Evolutionary conservation across 345 rosid genomes (phyloP).

Genomic region (Tarenaya hassleriana): DNA sequence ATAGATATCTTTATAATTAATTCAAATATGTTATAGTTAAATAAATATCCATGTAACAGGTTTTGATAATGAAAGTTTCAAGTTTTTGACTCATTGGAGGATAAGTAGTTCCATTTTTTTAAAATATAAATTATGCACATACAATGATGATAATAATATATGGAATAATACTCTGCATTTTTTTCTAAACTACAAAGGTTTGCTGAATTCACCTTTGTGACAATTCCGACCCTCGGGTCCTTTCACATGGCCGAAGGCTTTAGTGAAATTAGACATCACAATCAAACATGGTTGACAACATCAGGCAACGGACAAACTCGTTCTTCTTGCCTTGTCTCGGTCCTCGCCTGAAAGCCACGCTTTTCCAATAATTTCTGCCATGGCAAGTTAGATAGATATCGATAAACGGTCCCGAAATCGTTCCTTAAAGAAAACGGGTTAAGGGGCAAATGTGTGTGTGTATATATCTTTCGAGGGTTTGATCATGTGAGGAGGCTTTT

Average conservation of each 20-base stretch:
- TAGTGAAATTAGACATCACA: conserved; percentile 35
- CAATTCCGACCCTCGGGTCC: too few species aligned
- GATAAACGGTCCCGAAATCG: not conserved
- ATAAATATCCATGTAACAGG: too few species aligned
- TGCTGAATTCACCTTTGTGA: too few species aligned
- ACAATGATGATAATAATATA: too few species aligned
- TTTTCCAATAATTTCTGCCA: too few species aligned
- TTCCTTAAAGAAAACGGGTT: too few species aligned
- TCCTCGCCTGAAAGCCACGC: conserved; percentile 51
- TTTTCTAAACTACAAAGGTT: not conserved
- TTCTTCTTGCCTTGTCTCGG: conserved; percentile 46
- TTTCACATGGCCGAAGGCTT: conserved; percentile 12
- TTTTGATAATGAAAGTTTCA: too few species aligned
- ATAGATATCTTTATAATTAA: too few species aligned
- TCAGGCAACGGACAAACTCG: conserved; percentile 50
- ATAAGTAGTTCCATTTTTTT: conserved; percentile 14
- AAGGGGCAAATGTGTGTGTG: not conserved
- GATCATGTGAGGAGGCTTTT: conserved; percentile 21
- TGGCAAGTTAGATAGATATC: too few species aligned
- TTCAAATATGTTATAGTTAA: too few species aligned
- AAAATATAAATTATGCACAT: conserved; percentile 6
- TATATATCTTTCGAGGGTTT: conserved; percentile 42
- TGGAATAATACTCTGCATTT: too few species aligned
- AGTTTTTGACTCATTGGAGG: too few species aligned
- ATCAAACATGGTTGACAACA: conserved; percentile 51